These are phyloP conservation scores for Odontarrhena argentea DNA, from an alignment of 345 rosid species.

Conservation along the genomic window DNA sequence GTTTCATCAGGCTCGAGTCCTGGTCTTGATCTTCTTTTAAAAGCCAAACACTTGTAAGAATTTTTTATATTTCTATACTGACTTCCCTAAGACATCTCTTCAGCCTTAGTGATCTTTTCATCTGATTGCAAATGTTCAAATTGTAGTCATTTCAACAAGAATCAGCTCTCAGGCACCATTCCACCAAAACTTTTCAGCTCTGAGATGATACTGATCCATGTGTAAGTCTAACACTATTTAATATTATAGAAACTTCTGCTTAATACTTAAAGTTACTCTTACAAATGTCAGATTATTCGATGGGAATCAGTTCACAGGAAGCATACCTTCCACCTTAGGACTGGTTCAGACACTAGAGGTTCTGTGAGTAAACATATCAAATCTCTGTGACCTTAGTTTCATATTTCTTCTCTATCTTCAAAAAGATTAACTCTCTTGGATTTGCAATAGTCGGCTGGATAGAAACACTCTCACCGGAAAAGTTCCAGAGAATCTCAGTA, in stretches of 20 bases:
- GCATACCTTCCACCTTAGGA: constrained; percentile 71
- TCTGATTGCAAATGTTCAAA: constrained; percentile 16
- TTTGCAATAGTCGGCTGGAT: constrained; percentile 85
- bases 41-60: constrained; percentile 90
- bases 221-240: constrained; percentile 55
- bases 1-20: constrained; percentile 57
- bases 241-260: background rate
- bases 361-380: constrained; percentile 69
- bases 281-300: constrained; percentile 63
- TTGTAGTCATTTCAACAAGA: constrained; percentile 92
- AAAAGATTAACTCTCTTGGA: constrained; percentile 19
- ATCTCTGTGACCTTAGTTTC: background rate
- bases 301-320: constrained; percentile 69
- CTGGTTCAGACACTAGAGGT: constrained; percentile 83
- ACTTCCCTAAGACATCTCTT: background rate
- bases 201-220: constrained; percentile 77
- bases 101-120: background rate
- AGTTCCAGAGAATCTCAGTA: constrained; percentile 69
- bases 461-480: constrained; percentile 69
- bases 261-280: constrained; percentile 9
- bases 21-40: constrained; percentile 75
- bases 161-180: constrained; percentile 84
- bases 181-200: constrained; percentile 65
- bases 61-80: background rate
- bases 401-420: background rate